phyloP scores from a whole-genome alignment of 148 eudicot species.

The Pharnaceum exiguum region DNA sequence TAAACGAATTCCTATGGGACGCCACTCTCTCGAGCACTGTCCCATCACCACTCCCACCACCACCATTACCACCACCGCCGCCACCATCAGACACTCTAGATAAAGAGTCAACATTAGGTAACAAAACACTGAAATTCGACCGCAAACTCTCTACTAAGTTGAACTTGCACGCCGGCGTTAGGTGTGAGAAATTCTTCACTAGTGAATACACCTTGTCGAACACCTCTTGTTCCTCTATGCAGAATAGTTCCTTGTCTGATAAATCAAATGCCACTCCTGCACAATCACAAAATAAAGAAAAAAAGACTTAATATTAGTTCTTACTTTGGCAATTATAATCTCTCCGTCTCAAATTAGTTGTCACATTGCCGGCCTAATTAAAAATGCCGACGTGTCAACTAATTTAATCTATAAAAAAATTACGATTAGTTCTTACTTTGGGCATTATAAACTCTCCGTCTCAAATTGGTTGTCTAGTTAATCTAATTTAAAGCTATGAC shows the following conservation, averaged over 20 bases:
- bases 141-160: slow-evolving; percentile 67
- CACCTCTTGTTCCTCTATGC: slow-evolving; percentile 82
- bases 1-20: slow-evolving; percentile 78
- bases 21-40: slow-evolving; percentile 46
- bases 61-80: slow-evolving; percentile 10
- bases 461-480: too few species aligned
- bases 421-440: too few species aligned
- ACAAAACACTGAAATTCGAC: slow-evolving; percentile 82
- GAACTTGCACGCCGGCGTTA: slow-evolving; percentile 51
- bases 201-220: slow-evolving; percentile 78
- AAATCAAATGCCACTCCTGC: slow-evolving; percentile 76
- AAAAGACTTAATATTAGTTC: slow-evolving; percentile 13
- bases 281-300: neutral
- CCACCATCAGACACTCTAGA: slow-evolving; percentile 30
- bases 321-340: slow-evolving; percentile 7
- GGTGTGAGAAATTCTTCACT: slow-evolving; percentile 50
- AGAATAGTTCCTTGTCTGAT: slow-evolving; percentile 77
- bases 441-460: too few species aligned
- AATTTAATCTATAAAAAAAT: too few species aligned
- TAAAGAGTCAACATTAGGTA: slow-evolving; percentile 77
- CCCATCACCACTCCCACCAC: slow-evolving; percentile 21
- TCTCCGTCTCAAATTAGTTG: too few species aligned
- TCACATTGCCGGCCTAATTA: too few species aligned
- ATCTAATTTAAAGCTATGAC: too few species aligned
- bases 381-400: too few species aligned